These are phyloP conservation scores for Trichoderma orchidacearum DNA, from an alignment of 495 filamentous ascomycete species.

Conservation along the genomic window DNA sequence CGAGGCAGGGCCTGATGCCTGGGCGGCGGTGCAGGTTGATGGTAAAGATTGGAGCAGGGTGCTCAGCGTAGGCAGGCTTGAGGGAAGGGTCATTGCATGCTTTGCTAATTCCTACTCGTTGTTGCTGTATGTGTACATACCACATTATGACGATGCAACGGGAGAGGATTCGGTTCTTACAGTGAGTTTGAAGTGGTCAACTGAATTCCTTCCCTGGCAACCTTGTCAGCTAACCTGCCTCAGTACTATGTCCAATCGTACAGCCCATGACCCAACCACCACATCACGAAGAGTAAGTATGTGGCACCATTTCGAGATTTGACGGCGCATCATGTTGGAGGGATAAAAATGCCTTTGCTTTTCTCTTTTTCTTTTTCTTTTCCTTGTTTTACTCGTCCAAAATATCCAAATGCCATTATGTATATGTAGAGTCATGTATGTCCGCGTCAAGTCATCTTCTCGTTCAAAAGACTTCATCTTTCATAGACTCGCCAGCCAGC, in stretches of 20 bases:
- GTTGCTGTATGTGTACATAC: slow-evolving; percentile 84
- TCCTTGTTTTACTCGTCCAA: background rate
- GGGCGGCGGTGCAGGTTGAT: slow-evolving; percentile 80
- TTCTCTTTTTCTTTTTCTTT: background rate
- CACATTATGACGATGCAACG: slow-evolving; percentile 47
- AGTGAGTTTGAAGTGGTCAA: slow-evolving; percentile 29
- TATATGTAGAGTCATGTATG: background rate
- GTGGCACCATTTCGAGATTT: too few relatives aligned
- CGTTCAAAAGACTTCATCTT: background rate
- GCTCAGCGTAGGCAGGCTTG: slow-evolving; percentile 74
- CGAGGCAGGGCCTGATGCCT: slow-evolving; percentile 46
- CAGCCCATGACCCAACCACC: slow-evolving; percentile 1
- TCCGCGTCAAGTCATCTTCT: background rate
- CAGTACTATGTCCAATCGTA: slow-evolving; percentile 10
- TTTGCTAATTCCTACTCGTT: slow-evolving; percentile 65
- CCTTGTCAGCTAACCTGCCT: slow-evolving; percentile 1
- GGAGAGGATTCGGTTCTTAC: slow-evolving; percentile 67
- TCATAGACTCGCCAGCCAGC: background rate
- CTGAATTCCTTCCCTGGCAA: background rate
- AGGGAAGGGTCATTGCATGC: slow-evolving; percentile 86
- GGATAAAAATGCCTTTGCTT: too few relatives aligned
- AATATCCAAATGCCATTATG: background rate
- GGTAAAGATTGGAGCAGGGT: slow-evolving; percentile 85
- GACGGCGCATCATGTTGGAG: too few relatives aligned
- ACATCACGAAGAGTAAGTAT: background rate